phyloP scores from a whole-genome alignment of 148 eudicot genomes.

The Camellia lanceoleosa region DNA sequence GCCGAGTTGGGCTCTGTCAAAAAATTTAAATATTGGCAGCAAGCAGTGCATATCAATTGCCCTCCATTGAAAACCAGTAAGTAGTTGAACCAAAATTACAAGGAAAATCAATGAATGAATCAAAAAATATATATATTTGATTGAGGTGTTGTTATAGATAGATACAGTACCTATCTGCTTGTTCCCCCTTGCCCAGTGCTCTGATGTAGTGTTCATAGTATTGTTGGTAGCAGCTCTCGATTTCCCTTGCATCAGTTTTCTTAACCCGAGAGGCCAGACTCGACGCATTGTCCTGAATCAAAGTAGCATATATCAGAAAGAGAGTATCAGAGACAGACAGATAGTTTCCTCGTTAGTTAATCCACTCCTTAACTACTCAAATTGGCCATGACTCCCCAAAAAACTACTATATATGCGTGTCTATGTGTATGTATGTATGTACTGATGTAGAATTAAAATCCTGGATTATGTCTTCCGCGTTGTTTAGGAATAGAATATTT shows the following conservation, averaged over 20 bases:
- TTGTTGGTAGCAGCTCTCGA: slow-evolving; percentile 81
- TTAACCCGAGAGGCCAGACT: slow-evolving; percentile 66
- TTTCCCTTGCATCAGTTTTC: slow-evolving; percentile 84
- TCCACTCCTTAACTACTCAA: too few relatives aligned
- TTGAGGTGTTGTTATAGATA: too few relatives aligned
- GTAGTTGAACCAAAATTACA: too few relatives aligned
- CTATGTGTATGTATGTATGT: too few relatives aligned
- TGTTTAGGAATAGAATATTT: too few relatives aligned
- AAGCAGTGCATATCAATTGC: neutral
- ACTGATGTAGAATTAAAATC: too few relatives aligned
- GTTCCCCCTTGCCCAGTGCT: slow-evolving; percentile 84
- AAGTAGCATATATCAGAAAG: neutral
- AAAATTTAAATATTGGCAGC: neutral
- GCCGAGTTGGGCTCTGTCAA: slow-evolving; percentile 76
- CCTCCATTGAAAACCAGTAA: neutral
- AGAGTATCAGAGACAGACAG: too few relatives aligned
- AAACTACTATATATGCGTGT: neutral
- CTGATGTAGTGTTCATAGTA: slow-evolving; percentile 71
- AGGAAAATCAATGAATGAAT: neutral
- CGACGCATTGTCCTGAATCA: slow-evolving; percentile 64
- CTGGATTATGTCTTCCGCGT: too few relatives aligned
- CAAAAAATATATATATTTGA: neutral
- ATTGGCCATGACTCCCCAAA: too few relatives aligned
- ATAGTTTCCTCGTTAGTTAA: too few relatives aligned
- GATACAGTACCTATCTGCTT: slow-evolving; percentile 54